Percentiles rank a stretch among this genome's conserved stretches.
phyloP scores from a whole-genome alignment of 225 moss, liverwort and hornwort species.

The Rhytidiadelphus loreus region DNA sequence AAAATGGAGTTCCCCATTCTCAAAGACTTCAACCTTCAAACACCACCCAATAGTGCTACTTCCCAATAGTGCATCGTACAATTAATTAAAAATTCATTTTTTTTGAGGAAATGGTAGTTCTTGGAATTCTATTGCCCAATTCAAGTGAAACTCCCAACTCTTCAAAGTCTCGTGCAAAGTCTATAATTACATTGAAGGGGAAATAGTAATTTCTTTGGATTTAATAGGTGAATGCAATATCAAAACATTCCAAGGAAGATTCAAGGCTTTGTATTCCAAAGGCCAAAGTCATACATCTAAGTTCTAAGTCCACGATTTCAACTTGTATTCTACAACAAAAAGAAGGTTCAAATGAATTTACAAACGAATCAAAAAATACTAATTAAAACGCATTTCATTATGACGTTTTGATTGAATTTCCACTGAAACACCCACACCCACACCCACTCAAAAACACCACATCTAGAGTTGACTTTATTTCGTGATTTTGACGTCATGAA shows the following conservation, averaged over 20 bases:
- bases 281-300: neutral
- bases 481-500: no score
- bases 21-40: no score
- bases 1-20: no score
- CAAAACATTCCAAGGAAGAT: neutral
- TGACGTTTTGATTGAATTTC: neutral
- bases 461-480: neutral
- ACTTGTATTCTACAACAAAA: neutral
- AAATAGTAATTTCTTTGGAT: neutral
- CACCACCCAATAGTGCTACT: no score
- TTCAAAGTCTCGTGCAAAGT: no score
- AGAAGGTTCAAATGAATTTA: neutral
- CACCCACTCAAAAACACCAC: no score
- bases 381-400: neutral
- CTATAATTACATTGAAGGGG: neutral
- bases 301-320: neutral
- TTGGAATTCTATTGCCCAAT: neutral
- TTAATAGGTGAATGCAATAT: neutral
- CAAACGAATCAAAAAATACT: neutral
- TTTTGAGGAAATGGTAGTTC: no score
- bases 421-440: neutral
- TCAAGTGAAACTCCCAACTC: neutral
- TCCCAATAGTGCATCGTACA: no score
- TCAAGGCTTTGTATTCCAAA: neutral
- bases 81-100: no score